Base-by-base conservation (phyloP, 2,329 filamentous ascomycete genomes). In the Pseudomassariella vexata region DNA sequence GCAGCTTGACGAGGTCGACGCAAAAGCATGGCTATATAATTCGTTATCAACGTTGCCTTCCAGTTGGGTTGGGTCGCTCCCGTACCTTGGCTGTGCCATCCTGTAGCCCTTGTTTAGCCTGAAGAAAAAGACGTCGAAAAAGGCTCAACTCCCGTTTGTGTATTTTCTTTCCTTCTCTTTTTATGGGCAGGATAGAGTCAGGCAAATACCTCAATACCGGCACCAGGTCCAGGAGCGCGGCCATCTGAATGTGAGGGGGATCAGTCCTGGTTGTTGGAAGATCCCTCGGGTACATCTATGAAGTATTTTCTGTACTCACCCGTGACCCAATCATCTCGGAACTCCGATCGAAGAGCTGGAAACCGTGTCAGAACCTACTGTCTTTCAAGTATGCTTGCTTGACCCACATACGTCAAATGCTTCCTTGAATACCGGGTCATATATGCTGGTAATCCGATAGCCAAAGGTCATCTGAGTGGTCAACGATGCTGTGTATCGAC, bases 391-490 rank as follows among this genome's bases (percentile, higher is more conserved):
- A n/a, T n/a, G n/a, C n/a, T n/a, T n/a, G n/a, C n/a, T n/a, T n/a
- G n/a, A n/a, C n/a, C n/a, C n/a, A 34, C 45, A 11, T 32, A 54
- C 54, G 18, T 60, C 49, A 24, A 64, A 66, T 2, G 68, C 48
- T 30, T 63, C 56, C 39, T 57, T 52, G 29, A 70, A 49, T 15
- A 59, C 56, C 6, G 54, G 47, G 28, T 70, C 59, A 6, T 66
- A 55, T 15, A 25, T 34, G n/a, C 27, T 31, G 23, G 28, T 19
- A 5, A 56, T 57, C 3, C 66, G 59, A 40, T 59, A 68, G 6
- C 66, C 68, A 33, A 66, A 73, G 1, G 67, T 53, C 56, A 73
- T 70, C 3, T 61, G 60, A 0, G 67, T 70, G 0, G 63, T 66
- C 8, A 73, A 41, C 2, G 68, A 65, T 28, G 62, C 66, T 3